phyloP scores from a whole-genome alignment of 139 green algal genomes.

The Chlamydomonas sphaeroides region DNA sequence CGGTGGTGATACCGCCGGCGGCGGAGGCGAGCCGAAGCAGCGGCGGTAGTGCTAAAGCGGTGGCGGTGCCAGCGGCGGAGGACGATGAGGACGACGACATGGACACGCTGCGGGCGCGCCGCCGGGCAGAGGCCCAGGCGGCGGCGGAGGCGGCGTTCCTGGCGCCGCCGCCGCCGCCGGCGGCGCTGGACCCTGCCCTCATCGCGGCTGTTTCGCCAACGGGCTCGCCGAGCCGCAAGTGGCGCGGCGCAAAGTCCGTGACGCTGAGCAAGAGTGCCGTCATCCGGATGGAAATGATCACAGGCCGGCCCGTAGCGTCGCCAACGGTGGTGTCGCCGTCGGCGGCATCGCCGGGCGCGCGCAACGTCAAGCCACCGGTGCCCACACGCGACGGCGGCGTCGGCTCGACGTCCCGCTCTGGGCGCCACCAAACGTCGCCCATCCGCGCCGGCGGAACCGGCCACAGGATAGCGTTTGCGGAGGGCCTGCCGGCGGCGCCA shows the following conservation, averaged over 20 bases:
- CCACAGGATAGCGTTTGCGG: too few relatives aligned
- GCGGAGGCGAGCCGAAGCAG: not conserved
- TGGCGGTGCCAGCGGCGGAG: not conserved
- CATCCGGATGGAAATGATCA: conserved; percentile 39
- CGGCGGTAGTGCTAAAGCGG: not conserved
- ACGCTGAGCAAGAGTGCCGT: conserved; percentile 24
- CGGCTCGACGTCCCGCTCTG: too few relatives aligned
- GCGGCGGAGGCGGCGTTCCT: not conserved
- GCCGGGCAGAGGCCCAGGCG: not conserved
- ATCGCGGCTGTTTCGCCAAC: not conserved
- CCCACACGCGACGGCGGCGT: too few relatives aligned
- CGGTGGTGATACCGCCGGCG: not conserved
- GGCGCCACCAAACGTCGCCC: too few relatives aligned
- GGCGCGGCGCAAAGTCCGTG: not conserved
- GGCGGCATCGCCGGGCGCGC: too few relatives aligned
- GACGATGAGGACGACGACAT: conserved; percentile 26
- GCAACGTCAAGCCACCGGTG: too few relatives aligned
- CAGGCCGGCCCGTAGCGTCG: not conserved
- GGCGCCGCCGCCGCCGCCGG: not conserved
- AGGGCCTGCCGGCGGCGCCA: too few relatives aligned
- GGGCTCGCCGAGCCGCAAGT: not conserved
- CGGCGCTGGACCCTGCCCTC: not conserved
- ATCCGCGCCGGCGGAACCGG: too few relatives aligned
- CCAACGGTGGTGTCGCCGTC: too few relatives aligned
- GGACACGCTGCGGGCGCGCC: conserved; percentile 1